Conservation (phyloP, 768 basidiomycete genomes). For the Mycena filopes region DNA sequence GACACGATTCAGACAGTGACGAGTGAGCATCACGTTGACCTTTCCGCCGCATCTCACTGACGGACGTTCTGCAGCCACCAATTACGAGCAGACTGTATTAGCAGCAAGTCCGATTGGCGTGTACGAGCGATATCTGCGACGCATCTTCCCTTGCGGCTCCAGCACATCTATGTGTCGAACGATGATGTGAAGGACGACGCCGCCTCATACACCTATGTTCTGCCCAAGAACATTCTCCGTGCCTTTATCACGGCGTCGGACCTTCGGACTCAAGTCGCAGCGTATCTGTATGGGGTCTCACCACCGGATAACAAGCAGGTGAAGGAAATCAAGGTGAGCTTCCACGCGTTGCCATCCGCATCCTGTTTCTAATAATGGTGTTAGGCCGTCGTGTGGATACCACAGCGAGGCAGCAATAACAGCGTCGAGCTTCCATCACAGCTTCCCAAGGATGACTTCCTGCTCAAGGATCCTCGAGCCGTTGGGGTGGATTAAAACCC, state of each 20-base stretch:
- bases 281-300: conserved; percentile 91
- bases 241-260: conserved; percentile 95
- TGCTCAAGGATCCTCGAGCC: conserved; percentile 96
- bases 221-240: conserved; percentile 96
- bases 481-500: conserved; percentile 97
- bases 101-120: conserved; percentile 99
- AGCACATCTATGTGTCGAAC: conserved; percentile 99
- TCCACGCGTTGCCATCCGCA: background rate
- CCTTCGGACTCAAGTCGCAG: conserved; percentile 95
- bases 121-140: conserved; percentile 98
- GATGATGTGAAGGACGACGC: conserved; percentile 99
- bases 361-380: conserved; percentile 14
- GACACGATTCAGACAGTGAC: conserved; percentile 96
- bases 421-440: conserved; percentile 90
- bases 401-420: conserved; percentile 96
- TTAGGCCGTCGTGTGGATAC: conserved; percentile 93
- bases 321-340: conserved; percentile 89
- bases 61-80: conserved; percentile 69
- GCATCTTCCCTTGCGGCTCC: conserved; percentile 93
- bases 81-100: conserved; percentile 99
- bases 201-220: conserved; percentile 91
- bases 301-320: conserved; percentile 98
- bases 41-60: conserved; percentile 19
- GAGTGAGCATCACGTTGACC: conserved; percentile 58
- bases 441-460: conserved; percentile 93